Base-by-base conservation (phyloP, 2,329 filamentous ascomycete genomes). In the Leptographium wingfieldii region DNA sequence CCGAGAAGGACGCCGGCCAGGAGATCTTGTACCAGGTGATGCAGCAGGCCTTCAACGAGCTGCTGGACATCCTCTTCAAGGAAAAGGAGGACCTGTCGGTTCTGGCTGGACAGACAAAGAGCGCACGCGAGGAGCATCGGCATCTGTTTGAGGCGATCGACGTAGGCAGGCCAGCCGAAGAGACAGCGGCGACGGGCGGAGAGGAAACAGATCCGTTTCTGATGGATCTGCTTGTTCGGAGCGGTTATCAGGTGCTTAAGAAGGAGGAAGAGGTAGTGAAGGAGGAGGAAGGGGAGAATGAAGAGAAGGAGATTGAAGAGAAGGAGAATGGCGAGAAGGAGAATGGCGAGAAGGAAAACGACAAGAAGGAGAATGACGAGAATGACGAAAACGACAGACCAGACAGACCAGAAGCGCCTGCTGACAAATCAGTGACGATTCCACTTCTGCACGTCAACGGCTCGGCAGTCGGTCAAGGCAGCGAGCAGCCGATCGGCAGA, bases 21-120 rank as follows among this genome's bases (percentile, higher is more conserved):
- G 90, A 97, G 69, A 87, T 96, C 4, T 76, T 97, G 1, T 96
- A 95, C 68, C 89, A 96, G 70, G 85, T 95, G 38, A 91, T 90
- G 0, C 91, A 96, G 71, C 88, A 96, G 71, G 88, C 90, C 0
- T 90, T 96, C 74, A 96, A 97, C 68, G 91, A 97, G 72, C 77
- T 97, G 2, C 81, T 99, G 0, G 90, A 97, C 68, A 80, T 85
- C 1, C 78, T 99, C 0, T 99, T 99, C 75, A 87, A 87, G 65
- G 77, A 80, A 5, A 86, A 87, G 64, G 92, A 97, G 71, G 85
- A 92, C 63, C 71, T 89, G 22, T 85, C 90, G 1, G 73, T 94
- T 61, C 79, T 83, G 59, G 85, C 85, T 12, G 80, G 82, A 10
- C 77, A 80, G 56, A 89, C 86, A 0, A 82, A 80, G 63, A 73